Percentiles rank a stretch among this genome's conserved stretches.
These are phyloP conservation scores for Daldinia sp. DNA, from an alignment of 2,329 filamentous ascomycete species.

Conservation along the genomic window DNA sequence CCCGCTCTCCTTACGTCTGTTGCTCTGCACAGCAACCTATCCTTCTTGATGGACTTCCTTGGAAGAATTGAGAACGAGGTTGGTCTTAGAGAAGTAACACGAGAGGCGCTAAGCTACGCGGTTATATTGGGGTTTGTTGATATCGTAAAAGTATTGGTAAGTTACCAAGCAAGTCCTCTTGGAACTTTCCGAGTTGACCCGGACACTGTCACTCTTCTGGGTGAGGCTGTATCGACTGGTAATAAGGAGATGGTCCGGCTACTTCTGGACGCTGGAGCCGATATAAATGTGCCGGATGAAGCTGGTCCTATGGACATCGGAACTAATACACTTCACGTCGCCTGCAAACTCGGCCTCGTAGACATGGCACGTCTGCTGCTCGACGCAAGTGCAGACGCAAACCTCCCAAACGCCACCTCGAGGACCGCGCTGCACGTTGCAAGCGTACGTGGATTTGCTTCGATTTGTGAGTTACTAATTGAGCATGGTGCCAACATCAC, in stretches of 20 bases:
- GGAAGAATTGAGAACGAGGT: conserved; percentile 7
- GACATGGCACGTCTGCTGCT: too few relatives aligned
- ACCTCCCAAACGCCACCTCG: too few relatives aligned
- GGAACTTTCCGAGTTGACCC: too few relatives aligned
- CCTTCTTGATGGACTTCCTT: conserved; percentile 14
- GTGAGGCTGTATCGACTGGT: conserved; percentile 9
- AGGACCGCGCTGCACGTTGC: too few relatives aligned
- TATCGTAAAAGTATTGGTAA: conserved; percentile 19
- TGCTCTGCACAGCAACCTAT: conserved; percentile 1
- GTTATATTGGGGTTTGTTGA: conserved; percentile 10
- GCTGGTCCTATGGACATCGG: too few relatives aligned
- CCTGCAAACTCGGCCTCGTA: too few relatives aligned
- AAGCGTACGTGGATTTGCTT: too few relatives aligned
- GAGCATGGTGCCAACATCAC: too few relatives aligned
- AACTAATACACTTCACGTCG: too few relatives aligned
- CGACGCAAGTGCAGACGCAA: too few relatives aligned
- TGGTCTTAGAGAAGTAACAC: conserved; percentile 4
- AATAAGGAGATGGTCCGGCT: conserved; percentile 11
- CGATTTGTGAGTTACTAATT: too few relatives aligned
- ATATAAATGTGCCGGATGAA: background rate
- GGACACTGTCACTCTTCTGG: background rate
- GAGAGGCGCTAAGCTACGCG: conserved; percentile 4
- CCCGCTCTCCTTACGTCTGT: conserved; percentile 16
- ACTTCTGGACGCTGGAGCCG: conserved; percentile 14
- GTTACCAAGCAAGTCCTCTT: conserved; percentile 11